A percentile compares a stretch with the other conserved stretches of the same genome.
Evolutionary conservation across 2,329 filamentous ascomycete genomes (phyloP).

Genomic region (Dendrostoma leiphaemia): DNA sequence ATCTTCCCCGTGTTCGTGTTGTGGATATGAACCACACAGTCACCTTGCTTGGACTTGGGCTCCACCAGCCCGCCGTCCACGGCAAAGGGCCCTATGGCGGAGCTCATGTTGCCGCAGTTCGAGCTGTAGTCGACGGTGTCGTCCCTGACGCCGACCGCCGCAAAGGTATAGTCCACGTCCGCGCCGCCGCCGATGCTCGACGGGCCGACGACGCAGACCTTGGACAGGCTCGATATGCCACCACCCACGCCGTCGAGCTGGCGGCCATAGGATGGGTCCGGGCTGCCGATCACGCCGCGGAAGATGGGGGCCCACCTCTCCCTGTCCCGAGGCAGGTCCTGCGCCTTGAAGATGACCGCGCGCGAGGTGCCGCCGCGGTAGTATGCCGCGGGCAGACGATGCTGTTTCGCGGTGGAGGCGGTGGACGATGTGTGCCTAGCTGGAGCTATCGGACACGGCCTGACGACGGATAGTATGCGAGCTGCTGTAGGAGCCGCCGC

Average conservation of each 20-base stretch:
- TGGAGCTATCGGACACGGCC: no score
- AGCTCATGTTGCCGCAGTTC: constrained; percentile 76
- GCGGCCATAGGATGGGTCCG: constrained; percentile 61
- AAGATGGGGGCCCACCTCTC: constrained; percentile 53
- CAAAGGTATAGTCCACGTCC: constrained; percentile 71
- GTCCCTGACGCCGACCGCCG: constrained; percentile 64
- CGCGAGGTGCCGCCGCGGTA: constrained; percentile 70
- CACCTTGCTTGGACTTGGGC: constrained; percentile 21
- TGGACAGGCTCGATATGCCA: constrained; percentile 67
- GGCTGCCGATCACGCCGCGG: constrained; percentile 59
- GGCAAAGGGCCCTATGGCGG: constrained; percentile 64
- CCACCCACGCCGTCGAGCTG: constrained; percentile 73
- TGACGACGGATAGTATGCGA: no score
- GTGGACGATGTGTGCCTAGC: no score
- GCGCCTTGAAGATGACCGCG: constrained; percentile 56
- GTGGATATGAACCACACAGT: constrained; percentile 55
- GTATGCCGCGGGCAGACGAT: constrained; percentile 50
- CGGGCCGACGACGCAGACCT: constrained; percentile 64
- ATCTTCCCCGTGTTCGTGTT: constrained; percentile 71
- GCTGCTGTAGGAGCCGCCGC: no score
- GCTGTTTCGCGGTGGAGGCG: background rate
- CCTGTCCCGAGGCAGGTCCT: constrained; percentile 47
- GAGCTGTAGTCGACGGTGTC: constrained; percentile 62
- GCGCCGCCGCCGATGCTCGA: constrained; percentile 43
- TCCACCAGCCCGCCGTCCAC: constrained; percentile 51